Conservation (phyloP, 2,329 filamentous ascomycete genomes). For the Fusarium multiceps region DNA sequence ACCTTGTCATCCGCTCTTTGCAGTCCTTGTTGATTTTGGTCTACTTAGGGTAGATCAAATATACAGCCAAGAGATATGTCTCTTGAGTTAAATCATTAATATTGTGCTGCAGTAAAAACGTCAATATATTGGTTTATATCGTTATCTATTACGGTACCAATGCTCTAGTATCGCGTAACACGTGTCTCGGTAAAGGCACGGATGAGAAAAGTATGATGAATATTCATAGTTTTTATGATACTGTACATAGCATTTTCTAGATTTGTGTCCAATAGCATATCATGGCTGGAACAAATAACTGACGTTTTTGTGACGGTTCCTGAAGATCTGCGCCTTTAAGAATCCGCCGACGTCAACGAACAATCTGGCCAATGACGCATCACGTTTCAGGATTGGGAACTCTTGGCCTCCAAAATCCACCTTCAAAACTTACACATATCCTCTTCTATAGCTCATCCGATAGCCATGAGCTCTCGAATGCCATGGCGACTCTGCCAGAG, state of each 20-base stretch:
- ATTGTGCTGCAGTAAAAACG: background rate
- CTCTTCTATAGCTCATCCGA: conserved; percentile 23
- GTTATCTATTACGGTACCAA: background rate
- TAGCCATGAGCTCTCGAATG: conserved; percentile 49
- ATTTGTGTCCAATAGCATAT: background rate
- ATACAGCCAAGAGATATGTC: background rate
- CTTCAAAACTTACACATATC: conserved; percentile 13
- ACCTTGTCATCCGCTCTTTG: background rate
- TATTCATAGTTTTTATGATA: background rate
- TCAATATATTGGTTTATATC: background rate
- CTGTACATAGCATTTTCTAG: background rate
- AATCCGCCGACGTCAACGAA: conserved; percentile 21
- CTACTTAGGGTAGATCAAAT: background rate
- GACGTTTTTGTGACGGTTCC: conserved; percentile 7
- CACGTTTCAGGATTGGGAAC: conserved; percentile 28
- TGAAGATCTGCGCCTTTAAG: conserved; percentile 19
- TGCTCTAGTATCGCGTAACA: background rate
- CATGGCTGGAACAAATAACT: background rate
- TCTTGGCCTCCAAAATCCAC: conserved; percentile 30
- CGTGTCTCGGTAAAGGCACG: background rate
- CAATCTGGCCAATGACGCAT: conserved; percentile 43
- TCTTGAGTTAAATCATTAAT: background rate
- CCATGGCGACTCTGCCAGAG: conserved; percentile 48
- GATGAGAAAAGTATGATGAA: background rate
- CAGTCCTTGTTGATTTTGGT: background rate